Conservation (phyloP, 139 green algal genomes). For the Desmodesmus armatus region DNA sequence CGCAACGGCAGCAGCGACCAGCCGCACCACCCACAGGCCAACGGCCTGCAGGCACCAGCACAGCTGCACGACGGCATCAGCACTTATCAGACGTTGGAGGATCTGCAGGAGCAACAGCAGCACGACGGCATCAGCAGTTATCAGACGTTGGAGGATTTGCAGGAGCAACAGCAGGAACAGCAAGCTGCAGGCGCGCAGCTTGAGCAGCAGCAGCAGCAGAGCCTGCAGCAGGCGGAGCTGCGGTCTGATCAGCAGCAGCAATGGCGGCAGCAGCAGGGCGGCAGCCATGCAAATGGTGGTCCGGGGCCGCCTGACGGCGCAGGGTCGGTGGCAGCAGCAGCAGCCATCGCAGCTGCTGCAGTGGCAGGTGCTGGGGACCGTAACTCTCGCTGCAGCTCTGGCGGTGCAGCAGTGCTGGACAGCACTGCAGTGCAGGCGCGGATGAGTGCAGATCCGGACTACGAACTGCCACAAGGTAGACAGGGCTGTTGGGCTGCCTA, state of each 20-base stretch:
- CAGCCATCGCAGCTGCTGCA: constrained; percentile 14
- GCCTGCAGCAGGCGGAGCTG: neutral
- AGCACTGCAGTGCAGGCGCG: no score
- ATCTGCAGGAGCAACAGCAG: no score
- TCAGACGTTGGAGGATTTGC: neutral
- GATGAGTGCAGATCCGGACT: constrained; percentile 45
- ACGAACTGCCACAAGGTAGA: constrained; percentile 51
- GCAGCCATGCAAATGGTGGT: neutral
- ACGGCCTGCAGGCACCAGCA: no score
- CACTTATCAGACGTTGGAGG: no score
- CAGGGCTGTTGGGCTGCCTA: no score
- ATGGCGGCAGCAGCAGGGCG: neutral
- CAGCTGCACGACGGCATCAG: no score
- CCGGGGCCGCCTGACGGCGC: neutral
- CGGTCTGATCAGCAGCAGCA: neutral
- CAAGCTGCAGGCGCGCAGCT: neutral
- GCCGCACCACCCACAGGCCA: no score
- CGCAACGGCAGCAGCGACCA: no score
- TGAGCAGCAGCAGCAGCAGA: constrained; percentile 1
- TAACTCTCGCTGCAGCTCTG: neutral
- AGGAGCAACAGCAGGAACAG: constrained; percentile 4
- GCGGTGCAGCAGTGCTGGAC: neutral
- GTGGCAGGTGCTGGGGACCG: neutral
- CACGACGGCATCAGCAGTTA: neutral
- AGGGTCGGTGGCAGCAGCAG: neutral